Evolutionary conservation across 352 stramenopile species (phyloP).

Genomic region (Phytopythium litorale): DNA sequence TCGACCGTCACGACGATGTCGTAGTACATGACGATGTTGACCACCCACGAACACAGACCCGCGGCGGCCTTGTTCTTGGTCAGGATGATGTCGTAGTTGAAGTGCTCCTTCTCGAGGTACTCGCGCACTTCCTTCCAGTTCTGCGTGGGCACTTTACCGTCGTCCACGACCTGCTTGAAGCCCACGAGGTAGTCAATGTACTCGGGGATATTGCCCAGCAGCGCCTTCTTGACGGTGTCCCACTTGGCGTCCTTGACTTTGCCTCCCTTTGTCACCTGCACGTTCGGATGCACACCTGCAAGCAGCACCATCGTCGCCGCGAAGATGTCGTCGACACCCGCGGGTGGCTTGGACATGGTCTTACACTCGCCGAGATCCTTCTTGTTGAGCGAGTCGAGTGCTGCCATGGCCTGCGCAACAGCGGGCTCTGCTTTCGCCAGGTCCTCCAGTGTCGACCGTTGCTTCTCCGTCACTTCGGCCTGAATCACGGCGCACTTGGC

Average conservation of each 20-base stretch:
- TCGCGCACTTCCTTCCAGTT: conserved; percentile 96
- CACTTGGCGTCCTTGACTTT: conserved; percentile 96
- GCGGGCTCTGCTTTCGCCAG: conserved; percentile 94
- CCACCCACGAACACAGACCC: conserved; percentile 92
- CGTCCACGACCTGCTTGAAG: conserved; percentile 94
- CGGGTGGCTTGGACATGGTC: conserved; percentile 94
- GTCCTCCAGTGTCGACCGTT: conserved; percentile 85
- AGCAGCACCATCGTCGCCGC: conserved; percentile 92
- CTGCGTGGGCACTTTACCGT: conserved; percentile 85
- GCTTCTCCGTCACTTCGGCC: conserved; percentile 92
- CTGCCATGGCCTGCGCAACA: conserved; percentile 94
- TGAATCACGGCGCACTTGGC: conserved; percentile 94
- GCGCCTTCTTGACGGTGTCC: conserved; percentile 94
- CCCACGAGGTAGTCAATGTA: conserved; percentile 94
- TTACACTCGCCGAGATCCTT: conserved; percentile 97
- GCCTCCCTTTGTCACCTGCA: conserved; percentile 92
- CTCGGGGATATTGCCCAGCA: conserved; percentile 94
- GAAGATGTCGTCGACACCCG: conserved; percentile 95
- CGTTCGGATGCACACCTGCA: conserved; percentile 92
- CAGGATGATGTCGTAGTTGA: conserved; percentile 93
- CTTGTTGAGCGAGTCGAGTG: conserved; percentile 95
- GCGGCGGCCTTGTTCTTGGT: conserved; percentile 95
- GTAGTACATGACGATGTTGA: conserved; percentile 98
- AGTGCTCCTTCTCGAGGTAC: conserved; percentile 93
- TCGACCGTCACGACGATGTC: conserved; percentile 95